Evolutionary conservation across 2,329 filamentous ascomycete genomes (phyloP), one percentile per base, ranked within the genome.

Genomic region (Penicillium sp.): DNA sequence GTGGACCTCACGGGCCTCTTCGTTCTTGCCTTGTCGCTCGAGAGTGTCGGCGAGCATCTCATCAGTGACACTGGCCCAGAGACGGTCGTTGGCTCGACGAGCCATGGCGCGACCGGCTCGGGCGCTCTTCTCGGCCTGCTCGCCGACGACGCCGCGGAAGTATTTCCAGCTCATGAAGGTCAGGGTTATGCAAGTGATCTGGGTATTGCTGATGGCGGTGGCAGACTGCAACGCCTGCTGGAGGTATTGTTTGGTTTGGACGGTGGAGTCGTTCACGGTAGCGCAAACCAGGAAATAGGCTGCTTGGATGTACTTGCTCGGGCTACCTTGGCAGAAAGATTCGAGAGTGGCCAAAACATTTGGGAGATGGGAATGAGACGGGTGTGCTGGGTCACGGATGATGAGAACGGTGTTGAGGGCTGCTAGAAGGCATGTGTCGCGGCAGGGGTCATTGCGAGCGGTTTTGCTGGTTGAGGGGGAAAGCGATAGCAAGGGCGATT

Each of bases 81-180:
- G 72, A 14, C 84, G 76, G 64, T 89, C 89, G 20, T 86, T 85
- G 60, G 85, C 87, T 66, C 83, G 82, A 57, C 82, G 81, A 5
- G 87, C 86, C 74, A 89, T 86, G 38, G 80, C 81, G 22, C 81
- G 80, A 22, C 85, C 87, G 0, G 88, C 88, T 57, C 81, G 80
- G 4, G 87, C 86, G 64, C 87, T 89, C 73, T 91, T 91, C 53
- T 89, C 79, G 0, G 88, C 87, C 69, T 92, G 88, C 52, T 88
- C 87, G 44, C 90, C 90, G 4, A 95, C 84, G 13, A 92, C 87
- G 53, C 88, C 87, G 41, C 87, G 86, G 70, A 92, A 96, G 64
- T 96, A 88, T 46, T 85, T 83, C 64, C 82, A 85, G 46, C 88
- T 87, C 88, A 96, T 95, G 58, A 94, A 86, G 60, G 86, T 91